Evolutionary conservation across 2,329 filamentous ascomycete genomes (phyloP).

Genomic region (Chaetomiaceae sp.): DNA sequence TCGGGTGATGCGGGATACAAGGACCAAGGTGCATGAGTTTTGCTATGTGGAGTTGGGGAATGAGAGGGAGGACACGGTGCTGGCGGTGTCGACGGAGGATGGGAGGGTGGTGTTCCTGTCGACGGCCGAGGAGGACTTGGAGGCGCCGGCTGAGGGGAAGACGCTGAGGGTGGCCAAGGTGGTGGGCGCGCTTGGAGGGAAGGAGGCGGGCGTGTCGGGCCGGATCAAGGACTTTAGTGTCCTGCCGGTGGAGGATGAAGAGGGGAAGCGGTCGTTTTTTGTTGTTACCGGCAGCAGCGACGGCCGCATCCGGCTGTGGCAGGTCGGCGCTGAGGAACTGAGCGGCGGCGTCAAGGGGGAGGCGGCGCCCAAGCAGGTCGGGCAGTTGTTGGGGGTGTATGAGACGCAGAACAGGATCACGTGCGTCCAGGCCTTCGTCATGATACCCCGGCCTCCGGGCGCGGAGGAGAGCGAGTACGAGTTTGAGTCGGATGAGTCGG

Average conservation of each 20-base stretch:
- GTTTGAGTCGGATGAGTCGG: slow-evolving; percentile 38
- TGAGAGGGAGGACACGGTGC: slow-evolving; percentile 45
- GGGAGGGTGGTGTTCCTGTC: slow-evolving; percentile 81
- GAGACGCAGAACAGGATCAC: slow-evolving; percentile 87
- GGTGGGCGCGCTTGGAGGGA: slow-evolving; percentile 75
- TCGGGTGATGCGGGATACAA: slow-evolving; percentile 61
- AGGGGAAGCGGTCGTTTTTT: slow-evolving; percentile 43
- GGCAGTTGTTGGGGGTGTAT: slow-evolving; percentile 68
- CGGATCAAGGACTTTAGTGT: slow-evolving; percentile 88
- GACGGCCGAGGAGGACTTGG: slow-evolving; percentile 45
- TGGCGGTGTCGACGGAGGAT: slow-evolving; percentile 85
- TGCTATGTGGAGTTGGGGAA: slow-evolving; percentile 59
- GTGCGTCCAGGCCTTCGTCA: slow-evolving; percentile 79
- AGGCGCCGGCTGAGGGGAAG: slow-evolving; percentile 19
- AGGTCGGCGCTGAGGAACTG: slow-evolving; percentile 45
- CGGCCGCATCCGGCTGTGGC: slow-evolving; percentile 78
- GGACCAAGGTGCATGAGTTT: slow-evolving; percentile 80
- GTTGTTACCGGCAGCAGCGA: slow-evolving; percentile 79
- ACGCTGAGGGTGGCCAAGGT: slow-evolving; percentile 57
- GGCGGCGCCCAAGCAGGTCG: slow-evolving; percentile 41
- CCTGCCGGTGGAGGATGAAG: slow-evolving; percentile 41
- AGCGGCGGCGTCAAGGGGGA: slow-evolving; percentile 21
- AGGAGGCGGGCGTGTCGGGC: slow-evolving; percentile 58
- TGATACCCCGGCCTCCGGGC: slow-evolving; percentile 65
- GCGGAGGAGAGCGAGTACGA: slow-evolving; percentile 56